Base-by-base conservation (phyloP, 2,329 filamentous ascomycete species). In the Fusarium nygamai region DNA sequence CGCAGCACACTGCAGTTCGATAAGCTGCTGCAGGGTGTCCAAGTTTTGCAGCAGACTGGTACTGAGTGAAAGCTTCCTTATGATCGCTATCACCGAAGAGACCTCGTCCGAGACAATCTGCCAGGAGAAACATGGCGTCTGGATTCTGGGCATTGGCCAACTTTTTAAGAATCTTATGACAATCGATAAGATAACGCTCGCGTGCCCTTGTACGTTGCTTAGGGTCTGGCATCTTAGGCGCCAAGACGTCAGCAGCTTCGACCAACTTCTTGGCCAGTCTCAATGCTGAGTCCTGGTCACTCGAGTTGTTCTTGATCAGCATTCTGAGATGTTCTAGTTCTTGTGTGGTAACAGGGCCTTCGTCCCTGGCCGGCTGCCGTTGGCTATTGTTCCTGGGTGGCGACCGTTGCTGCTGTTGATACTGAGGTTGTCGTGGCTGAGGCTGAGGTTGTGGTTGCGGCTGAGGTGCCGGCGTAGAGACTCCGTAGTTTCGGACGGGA, bases 1-100 rank as follows among this genome's bases (percentile, higher is more conserved):
- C 96, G 80, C 96, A 98, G 85, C 96, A 99, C 1, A 99, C 96
- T 1, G 96, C 96, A 33, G 96, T 97, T 62, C 96, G 91, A 82
- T 98, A 99, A 0, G 96, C 96, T 34, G 94, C 94, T 61, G 93
- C 92, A 5, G 93, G 89, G 81, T 99, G 95, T 2, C 94, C 94
- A 19, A 92, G 85, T 84, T 98, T 99, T 1, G 96, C 96, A 5
- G 96, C 95, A 16, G 94, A 95, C 82, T 98, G 95, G 78, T 99
- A 99, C 16, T 98, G 86, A 5, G 91, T 92, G 81, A 98, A 99
- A 0, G 96, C 96, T 84, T 98, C 95, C 79, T 97, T 98, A 60
- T 93, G 90, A 78, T 98, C 96, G 1, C 91, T 88, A 77, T 96
- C 92, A 19, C 95, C 94, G 29, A 98, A 89, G 14, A 90, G 84